Evolutionary conservation across 1,284 basidiomycete species (phyloP).

Genomic region (Sporisorium reilianum): DNA sequence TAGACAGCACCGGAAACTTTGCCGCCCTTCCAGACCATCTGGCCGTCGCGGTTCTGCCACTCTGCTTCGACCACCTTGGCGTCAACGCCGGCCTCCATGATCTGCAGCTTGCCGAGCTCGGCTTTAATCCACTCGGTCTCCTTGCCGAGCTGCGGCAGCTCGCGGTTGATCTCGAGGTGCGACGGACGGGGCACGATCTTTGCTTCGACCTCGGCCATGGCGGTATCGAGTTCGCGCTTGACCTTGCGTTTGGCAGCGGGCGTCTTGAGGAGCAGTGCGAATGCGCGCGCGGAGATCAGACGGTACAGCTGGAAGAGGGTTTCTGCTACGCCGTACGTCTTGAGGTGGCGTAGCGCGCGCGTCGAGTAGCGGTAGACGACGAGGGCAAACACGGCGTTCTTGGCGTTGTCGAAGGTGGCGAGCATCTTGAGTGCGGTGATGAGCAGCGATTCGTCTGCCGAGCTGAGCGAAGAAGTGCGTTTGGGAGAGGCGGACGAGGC

Average conservation of each 20-base stretch:
- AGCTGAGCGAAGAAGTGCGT: background rate
- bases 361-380: slow-evolving; percentile 51
- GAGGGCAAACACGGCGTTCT: slow-evolving; percentile 57
- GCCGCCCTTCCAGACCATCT: slow-evolving; percentile 63
- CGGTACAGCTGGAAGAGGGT: slow-evolving; percentile 58
- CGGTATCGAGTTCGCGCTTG: slow-evolving; percentile 58
- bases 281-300: slow-evolving; percentile 37
- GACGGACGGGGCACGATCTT: slow-evolving; percentile 59
- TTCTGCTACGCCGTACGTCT: slow-evolving; percentile 57
- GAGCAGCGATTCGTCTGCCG: slow-evolving; percentile 21
- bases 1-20: slow-evolving; percentile 69
- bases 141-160: slow-evolving; percentile 60
- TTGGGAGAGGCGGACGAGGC: slow-evolving; percentile 2
- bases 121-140: slow-evolving; percentile 57
- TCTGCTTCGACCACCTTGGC: slow-evolving; percentile 26
- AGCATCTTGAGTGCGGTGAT: slow-evolving; percentile 31
- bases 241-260: slow-evolving; percentile 63
- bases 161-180: slow-evolving; percentile 42
- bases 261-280: slow-evolving; percentile 57
- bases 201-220: slow-evolving; percentile 59
- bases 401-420: slow-evolving; percentile 51
- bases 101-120: slow-evolving; percentile 59
- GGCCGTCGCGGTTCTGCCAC: slow-evolving; percentile 54
- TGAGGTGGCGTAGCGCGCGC: slow-evolving; percentile 54
- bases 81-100: slow-evolving; percentile 54